These are phyloP conservation scores for Gossypium schwendimanii DNA, from an alignment of 441 rosid genomes.

Conservation along the genomic window DNA sequence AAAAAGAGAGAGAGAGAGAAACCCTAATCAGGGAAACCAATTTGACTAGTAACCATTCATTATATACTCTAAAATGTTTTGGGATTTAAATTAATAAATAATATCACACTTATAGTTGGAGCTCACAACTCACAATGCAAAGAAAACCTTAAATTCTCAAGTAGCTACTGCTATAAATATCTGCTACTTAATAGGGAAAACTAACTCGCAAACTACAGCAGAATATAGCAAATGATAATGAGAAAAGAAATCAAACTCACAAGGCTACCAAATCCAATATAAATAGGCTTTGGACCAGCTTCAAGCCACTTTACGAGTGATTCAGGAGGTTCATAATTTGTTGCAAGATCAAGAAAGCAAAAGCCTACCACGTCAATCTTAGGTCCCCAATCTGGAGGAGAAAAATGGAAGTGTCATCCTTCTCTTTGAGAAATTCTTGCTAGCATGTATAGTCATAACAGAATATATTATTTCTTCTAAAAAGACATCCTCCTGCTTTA, in stretches of 20 bases:
- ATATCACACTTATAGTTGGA: background rate
- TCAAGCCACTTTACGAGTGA: conserved; percentile 78
- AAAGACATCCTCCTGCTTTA: background rate
- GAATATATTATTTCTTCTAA: background rate
- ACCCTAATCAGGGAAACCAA: background rate
- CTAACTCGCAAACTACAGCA: conserved; percentile 9
- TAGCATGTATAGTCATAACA: background rate
- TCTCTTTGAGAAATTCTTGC: conserved; percentile 8
- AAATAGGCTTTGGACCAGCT: conserved; percentile 85
- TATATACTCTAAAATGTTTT: background rate
- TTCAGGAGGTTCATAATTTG: conserved; percentile 92
- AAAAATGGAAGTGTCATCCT: conserved; percentile 17
- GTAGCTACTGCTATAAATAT: background rate
- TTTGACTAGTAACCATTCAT: background rate
- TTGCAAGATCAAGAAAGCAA: conserved; percentile 97
- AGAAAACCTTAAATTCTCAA: conserved; percentile 5
- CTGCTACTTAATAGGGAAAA: background rate
- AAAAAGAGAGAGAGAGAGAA: background rate
- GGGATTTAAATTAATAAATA: background rate
- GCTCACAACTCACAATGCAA: conserved; percentile 1
- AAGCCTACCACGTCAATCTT: conserved; percentile 95
- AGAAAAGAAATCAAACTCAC: conserved; percentile 39
- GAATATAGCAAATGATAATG: background rate
- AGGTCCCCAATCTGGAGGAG: conserved; percentile 84
- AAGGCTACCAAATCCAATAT: conserved; percentile 95